These are phyloP conservation scores for Phialemoniopsis sp. DNA, from an alignment of 2,329 filamentous ascomycete species.

Conservation along the genomic window DNA sequence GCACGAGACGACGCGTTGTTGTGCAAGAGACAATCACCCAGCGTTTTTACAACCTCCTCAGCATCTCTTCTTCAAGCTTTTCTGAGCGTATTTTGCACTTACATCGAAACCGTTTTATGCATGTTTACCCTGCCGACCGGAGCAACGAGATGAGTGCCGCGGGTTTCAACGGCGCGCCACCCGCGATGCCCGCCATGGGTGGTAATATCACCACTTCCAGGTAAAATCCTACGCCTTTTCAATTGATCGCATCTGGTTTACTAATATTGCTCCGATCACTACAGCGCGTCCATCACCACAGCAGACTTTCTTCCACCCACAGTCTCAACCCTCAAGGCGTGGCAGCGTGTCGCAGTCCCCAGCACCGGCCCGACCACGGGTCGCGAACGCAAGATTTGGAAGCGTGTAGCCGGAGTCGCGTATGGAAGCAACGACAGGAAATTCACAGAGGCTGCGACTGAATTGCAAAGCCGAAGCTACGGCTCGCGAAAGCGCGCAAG, in stretches of 20 bases:
- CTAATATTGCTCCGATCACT: not conserved
- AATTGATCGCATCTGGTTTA: too few relatives aligned
- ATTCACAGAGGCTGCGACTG: constrained; percentile 14
- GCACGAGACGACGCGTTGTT: too few relatives aligned
- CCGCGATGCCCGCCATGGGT: not conserved
- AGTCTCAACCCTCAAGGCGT: constrained; percentile 15
- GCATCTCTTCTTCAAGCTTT: too few relatives aligned
- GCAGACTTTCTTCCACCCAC: constrained; percentile 15
- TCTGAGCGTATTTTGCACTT: too few relatives aligned
- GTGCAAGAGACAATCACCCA: too few relatives aligned
- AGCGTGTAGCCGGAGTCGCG: constrained; percentile 18
- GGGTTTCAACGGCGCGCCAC: not conserved
- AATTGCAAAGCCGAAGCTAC: constrained; percentile 25
- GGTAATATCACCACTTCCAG: not conserved
- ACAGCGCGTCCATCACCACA: constrained; percentile 13
- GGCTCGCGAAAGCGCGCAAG: constrained; percentile 27
- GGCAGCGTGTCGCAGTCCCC: constrained; percentile 23
- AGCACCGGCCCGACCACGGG: constrained; percentile 5
- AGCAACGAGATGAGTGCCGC: too few relatives aligned
- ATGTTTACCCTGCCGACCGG: too few relatives aligned
- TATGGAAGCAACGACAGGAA: constrained; percentile 1
- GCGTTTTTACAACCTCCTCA: too few relatives aligned
- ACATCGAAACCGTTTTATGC: too few relatives aligned
- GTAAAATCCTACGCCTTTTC: too few relatives aligned
- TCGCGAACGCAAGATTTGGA: constrained; percentile 20